Conservation (phyloP, 805 yeast species). For the Metschnikowia proteae region DNA sequence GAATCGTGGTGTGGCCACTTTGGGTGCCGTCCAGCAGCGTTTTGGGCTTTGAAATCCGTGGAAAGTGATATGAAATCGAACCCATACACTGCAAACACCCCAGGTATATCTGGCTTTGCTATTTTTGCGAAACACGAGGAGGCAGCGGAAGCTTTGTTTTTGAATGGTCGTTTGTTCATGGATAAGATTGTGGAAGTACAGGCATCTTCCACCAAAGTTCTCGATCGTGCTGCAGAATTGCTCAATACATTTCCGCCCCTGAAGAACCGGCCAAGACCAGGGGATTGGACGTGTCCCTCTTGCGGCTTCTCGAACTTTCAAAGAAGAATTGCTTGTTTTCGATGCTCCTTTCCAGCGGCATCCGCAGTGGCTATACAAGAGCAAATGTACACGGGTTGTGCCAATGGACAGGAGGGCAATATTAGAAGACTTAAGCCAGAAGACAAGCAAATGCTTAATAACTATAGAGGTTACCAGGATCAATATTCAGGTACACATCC, state of each 20-base stretch:
- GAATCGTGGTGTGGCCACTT: constrained; percentile 89
- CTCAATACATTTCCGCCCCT: constrained; percentile 82
- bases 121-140: constrained; percentile 83
- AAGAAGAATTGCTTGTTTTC: constrained; percentile 87
- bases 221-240: constrained; percentile 79
- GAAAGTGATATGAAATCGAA: constrained; percentile 18
- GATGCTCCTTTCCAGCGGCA: constrained; percentile 85
- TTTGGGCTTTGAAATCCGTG: constrained; percentile 78
- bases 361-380: constrained; percentile 69
- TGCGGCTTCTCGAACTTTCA: constrained; percentile 96
- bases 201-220: constrained; percentile 73
- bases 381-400: constrained; percentile 38
- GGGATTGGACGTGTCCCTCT: constrained; percentile 97
- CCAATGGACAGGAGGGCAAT: not conserved
- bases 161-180: constrained; percentile 74
- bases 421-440: constrained; percentile 12
- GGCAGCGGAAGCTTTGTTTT: constrained; percentile 69
- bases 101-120: constrained; percentile 68
- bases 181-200: constrained; percentile 80
- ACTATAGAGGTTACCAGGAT: constrained; percentile 11
- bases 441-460: constrained; percentile 12
- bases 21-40: constrained; percentile 82
- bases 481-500: constrained; percentile 9
- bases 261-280: constrained; percentile 87
- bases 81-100: constrained; percentile 29